phyloP scores from a whole-genome alignment of 805 yeast genomes.

The Candida arabinofermentans region DNA sequence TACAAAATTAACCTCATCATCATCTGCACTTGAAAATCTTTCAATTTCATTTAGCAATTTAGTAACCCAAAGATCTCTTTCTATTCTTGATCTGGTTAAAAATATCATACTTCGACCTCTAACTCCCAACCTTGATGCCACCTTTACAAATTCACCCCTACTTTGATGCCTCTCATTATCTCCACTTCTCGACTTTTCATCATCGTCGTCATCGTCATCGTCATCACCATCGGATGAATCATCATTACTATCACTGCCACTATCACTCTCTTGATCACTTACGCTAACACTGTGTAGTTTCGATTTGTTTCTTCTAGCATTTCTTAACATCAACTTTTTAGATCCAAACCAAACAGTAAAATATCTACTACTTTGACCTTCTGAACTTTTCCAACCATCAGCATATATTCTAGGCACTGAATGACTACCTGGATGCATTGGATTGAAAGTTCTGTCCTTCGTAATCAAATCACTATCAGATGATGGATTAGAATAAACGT shows the following conservation, averaged over 20 bases:
- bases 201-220: neutral
- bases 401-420: slow-evolving; percentile 67
- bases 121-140: slow-evolving; percentile 55
- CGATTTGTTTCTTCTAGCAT: slow-evolving; percentile 6
- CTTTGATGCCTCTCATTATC: slow-evolving; percentile 1
- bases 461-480: slow-evolving; percentile 54
- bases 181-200: neutral
- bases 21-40: slow-evolving; percentile 28
- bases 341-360: slow-evolving; percentile 84
- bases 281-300: neutral
- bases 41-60: slow-evolving; percentile 42
- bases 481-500: slow-evolving; percentile 67
- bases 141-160: slow-evolving; percentile 34
- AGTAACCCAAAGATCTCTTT: slow-evolving; percentile 78
- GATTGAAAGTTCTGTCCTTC: slow-evolving; percentile 37
- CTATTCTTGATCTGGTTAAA: slow-evolving; percentile 77
- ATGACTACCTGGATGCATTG: slow-evolving; percentile 48
- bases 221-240: neutral
- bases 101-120: slow-evolving; percentile 69
- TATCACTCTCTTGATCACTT: neutral
- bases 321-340: slow-evolving; percentile 42
- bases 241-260: slow-evolving; percentile 2
- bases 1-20: slow-evolving; percentile 18
- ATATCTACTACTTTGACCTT: slow-evolving; percentile 69
- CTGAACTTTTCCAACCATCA: slow-evolving; percentile 84